These are phyloP conservation scores for Mucor piriformis DNA, from an alignment of 371 early-diverging fungal genomes.

Conservation along the genomic window DNA sequence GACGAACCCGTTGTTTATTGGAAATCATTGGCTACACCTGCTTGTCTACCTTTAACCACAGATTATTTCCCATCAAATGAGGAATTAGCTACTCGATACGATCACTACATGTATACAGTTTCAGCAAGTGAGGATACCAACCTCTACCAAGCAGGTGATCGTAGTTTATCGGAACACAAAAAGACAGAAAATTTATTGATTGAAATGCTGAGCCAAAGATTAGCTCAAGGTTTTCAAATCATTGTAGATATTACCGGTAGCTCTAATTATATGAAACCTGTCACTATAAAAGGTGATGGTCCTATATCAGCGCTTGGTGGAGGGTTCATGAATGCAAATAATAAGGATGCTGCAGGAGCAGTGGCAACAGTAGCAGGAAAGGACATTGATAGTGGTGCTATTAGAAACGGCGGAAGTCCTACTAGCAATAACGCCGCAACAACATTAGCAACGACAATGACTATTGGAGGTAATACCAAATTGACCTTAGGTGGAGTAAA, in stretches of 20 bases:
- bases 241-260: slow-evolving; percentile 61
- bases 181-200: slow-evolving; percentile 72
- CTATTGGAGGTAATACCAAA: slow-evolving; percentile 13
- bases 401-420: slow-evolving; percentile 12
- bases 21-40: slow-evolving; percentile 89
- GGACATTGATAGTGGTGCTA: slow-evolving; percentile 4
- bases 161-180: slow-evolving; percentile 47
- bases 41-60: slow-evolving; percentile 92
- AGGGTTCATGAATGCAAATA: slow-evolving; percentile 1
- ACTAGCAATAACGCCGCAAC: slow-evolving; percentile 11
- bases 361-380: not conserved
- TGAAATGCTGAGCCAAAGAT: slow-evolving; percentile 87
- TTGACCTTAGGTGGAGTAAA: slow-evolving; percentile 2
- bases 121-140: slow-evolving; percentile 73
- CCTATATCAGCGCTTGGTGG: slow-evolving; percentile 12
- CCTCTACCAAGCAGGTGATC: slow-evolving; percentile 57
- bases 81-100: slow-evolving; percentile 72
- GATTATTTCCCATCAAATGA: slow-evolving; percentile 84
- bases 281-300: slow-evolving; percentile 13
- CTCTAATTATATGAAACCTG: slow-evolving; percentile 21
- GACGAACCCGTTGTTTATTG: slow-evolving; percentile 69
- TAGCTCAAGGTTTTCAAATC: slow-evolving; percentile 94
- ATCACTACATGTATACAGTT: slow-evolving; percentile 82
- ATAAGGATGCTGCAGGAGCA: slow-evolving; percentile 18
- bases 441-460: slow-evolving; percentile 4